Evolutionary conservation across 495 filamentous ascomycete genomes (phyloP).

Genomic region (Sordaria brevicollis): DNA sequence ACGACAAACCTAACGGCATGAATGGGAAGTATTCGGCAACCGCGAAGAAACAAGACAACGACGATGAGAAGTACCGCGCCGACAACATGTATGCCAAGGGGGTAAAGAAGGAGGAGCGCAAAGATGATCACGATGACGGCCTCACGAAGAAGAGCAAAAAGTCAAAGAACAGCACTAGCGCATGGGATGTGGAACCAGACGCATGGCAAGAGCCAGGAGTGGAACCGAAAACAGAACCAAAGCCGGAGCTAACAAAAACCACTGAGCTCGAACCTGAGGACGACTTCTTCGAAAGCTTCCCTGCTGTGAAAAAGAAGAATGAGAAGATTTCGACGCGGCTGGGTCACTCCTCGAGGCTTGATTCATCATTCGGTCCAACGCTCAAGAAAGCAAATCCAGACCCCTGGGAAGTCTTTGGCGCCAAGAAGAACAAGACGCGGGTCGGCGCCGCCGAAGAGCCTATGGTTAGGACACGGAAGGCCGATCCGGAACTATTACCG

Average conservation of each 20-base stretch:
- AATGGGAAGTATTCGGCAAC: neutral
- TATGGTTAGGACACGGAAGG: constrained; percentile 3
- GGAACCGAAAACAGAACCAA: constrained; percentile 23
- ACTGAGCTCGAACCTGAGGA: constrained; percentile 5
- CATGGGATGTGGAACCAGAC: constrained; percentile 17
- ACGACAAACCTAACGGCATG: neutral
- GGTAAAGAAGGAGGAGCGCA: constrained; percentile 11
- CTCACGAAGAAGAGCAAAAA: constrained; percentile 27
- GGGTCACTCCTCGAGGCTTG: constrained; percentile 10
- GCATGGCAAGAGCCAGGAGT: constrained; percentile 16
- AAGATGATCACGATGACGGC: constrained; percentile 21
- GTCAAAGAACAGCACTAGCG: constrained; percentile 24
- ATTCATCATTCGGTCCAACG: neutral
- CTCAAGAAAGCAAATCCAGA: constrained; percentile 1
- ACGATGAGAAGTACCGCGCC: constrained; percentile 8
- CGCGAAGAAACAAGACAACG: constrained; percentile 1
- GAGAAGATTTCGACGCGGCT: constrained; percentile 11
- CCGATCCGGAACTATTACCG: neutral
- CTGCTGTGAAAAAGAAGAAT: constrained; percentile 18
- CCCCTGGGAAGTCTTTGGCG: constrained; percentile 1
- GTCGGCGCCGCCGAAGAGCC: constrained; percentile 7
- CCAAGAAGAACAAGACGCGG: constrained; percentile 26
- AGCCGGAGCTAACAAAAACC: constrained; percentile 10
- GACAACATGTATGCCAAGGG: constrained; percentile 6
- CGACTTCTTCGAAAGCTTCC: constrained; percentile 7